Evolutionary conservation across 257 asterid genomes (phyloP), one percentile per base, ranked within the genome.

Genomic region (Fraxinus cuspidata): DNA sequence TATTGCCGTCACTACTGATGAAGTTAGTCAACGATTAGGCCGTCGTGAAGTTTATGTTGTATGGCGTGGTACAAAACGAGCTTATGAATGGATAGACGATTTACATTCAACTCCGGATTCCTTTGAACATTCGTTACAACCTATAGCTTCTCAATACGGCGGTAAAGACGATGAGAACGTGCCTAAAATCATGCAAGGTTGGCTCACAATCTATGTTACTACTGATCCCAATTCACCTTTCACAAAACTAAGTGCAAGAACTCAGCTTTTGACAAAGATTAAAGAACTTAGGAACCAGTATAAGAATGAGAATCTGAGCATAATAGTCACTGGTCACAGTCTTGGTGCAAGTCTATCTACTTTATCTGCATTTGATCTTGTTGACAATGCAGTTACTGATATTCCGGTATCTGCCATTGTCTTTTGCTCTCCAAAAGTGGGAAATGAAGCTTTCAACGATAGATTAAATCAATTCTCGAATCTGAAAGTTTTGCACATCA

Each of bases 341-440:
- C 88, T 94, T 0, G 96, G 98, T 3, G 98, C 93, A 2, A 28
- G 81, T 37, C 71, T 92, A 19, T 84, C 96, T 2, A 85, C 80
- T 3, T 67, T 94, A 67, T 83, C 97, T 0, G 97, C 92, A 4
- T 94, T 88, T 82, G 98, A 94, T 71, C 81, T 94, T 0, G 96
- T 86, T 35, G 96, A 92, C 80, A 92, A 92, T 63, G 97, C 94
- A 49, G 84, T 89, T 3, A 40, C 19, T 31, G 91, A 92, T 56
- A 87, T 89, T 69, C 97, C 97, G 0, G 93, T 94, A 1, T 35
- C 92, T 1, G 93, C 98, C 3, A 78, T 94, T 18, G 88, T 90
- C 1, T 94, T 92, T 60, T 97, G 97, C 3, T 82, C 91, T 81
- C 98, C 98, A 21, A 93, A 88, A 74, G 92, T 94, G 16, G 98